Evolutionary conservation across 2,329 filamentous ascomycete genomes (phyloP).

Genomic region (Venturia pyrina): DNA sequence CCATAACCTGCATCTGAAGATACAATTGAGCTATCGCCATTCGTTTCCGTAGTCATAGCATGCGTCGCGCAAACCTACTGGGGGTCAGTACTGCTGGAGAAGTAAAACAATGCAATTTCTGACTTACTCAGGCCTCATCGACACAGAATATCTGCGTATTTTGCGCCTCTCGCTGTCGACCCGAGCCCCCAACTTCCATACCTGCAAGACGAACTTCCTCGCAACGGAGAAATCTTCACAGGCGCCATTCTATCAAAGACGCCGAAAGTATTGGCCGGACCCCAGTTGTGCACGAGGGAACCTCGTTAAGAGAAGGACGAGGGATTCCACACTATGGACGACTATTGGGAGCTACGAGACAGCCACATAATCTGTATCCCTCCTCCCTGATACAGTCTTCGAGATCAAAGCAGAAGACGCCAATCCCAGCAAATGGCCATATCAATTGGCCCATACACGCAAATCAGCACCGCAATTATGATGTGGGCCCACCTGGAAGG

Average conservation of each 20-base stretch:
- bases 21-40: neutral
- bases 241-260: neutral
- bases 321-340: neutral
- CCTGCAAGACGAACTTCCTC: neutral
- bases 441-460: neutral
- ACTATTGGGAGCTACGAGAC: neutral
- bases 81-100: neutral
- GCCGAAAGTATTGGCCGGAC: neutral
- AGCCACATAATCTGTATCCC: neutral
- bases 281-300: neutral
- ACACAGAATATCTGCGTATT: constrained; percentile 23
- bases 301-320: neutral
- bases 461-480: neutral
- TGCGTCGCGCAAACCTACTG: constrained; percentile 2
- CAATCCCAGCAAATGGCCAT: neutral
- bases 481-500: neutral
- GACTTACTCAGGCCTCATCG: constrained; percentile 7
- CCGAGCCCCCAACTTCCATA: neutral
- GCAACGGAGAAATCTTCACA: neutral
- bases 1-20: neutral
- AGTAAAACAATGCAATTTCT: neutral
- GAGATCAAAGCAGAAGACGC: neutral
- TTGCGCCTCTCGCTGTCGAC: constrained; percentile 19
- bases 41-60: constrained; percentile 14
- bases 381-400: neutral